Conservation (phyloP, 169 alveolate species). For the Plasmodium fragile region DNA sequence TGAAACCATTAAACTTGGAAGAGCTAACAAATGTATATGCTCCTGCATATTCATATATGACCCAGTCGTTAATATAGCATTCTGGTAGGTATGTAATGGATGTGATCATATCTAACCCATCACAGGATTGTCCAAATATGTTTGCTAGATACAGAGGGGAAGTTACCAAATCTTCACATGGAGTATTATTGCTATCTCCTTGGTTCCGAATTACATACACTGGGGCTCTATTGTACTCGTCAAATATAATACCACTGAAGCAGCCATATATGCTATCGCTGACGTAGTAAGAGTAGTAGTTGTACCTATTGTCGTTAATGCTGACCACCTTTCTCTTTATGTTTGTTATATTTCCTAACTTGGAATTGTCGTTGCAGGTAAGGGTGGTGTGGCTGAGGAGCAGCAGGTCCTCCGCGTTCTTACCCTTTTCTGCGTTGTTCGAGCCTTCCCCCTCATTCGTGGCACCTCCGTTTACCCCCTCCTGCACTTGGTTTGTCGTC, state of each 20-base stretch:
- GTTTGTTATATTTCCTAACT: slow-evolving; percentile 67
- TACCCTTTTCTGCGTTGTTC: background rate
- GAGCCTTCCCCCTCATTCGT: background rate
- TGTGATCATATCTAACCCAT: slow-evolving; percentile 70
- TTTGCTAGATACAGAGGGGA: slow-evolving; percentile 40
- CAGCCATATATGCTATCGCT: slow-evolving; percentile 75
- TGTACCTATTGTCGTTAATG: slow-evolving; percentile 39
- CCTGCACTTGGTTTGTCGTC: background rate
- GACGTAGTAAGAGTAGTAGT: slow-evolving; percentile 70
- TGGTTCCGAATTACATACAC: slow-evolving; percentile 49
- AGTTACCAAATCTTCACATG: background rate
- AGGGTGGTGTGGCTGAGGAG: background rate
- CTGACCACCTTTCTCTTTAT: slow-evolving; percentile 61
- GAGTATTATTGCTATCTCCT: background rate
- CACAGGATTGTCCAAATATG: slow-evolving; percentile 75
- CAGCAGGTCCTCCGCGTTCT: background rate
- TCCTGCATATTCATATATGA: slow-evolving; percentile 67
- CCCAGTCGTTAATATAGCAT: slow-evolving; percentile 69
- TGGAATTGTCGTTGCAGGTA: slow-evolving; percentile 11
- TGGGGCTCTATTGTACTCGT: slow-evolving; percentile 64
- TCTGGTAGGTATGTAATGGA: slow-evolving; percentile 64
- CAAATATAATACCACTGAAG: slow-evolving; percentile 73
- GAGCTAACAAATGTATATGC: slow-evolving; percentile 71
- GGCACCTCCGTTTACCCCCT: slow-evolving; percentile 5
- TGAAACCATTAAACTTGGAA: slow-evolving; percentile 53